Base-by-base conservation (phyloP, 352 stramenopile species). In the Pythium brassicae region DNA sequence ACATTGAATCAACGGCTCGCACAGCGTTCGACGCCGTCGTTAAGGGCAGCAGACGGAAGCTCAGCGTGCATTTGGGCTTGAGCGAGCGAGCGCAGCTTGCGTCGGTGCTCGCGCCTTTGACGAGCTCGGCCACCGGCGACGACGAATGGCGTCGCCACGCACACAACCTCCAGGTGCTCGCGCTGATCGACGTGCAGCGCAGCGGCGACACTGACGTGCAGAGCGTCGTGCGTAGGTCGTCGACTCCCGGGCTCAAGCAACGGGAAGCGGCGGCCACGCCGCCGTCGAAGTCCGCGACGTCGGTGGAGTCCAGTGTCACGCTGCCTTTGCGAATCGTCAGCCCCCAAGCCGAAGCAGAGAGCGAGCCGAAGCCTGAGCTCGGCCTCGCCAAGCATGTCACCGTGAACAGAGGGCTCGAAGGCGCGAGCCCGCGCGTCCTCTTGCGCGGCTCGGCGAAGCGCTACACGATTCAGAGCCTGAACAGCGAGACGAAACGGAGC, bases 61-160 rank as follows among this genome's bases (percentile, higher is more conserved):
- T 62, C 4, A 56, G 48, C 23, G 29, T 27, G 10, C 48, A 48
- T 23, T 48, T 62, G 11, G 56, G 56, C 7, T 32, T 52, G 42
- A 27, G 39, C 3, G 25, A 12, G 6, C 39, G 37, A 39, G 17
- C 34, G n/a, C 15, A 47, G 20, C 25, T 52, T 11, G 55, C 56
- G 14, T 46, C 48, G 2, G 27, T 37, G 22, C 25, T 53, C 7
- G 37, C 39, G 52, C 27, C 55, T 15, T 40, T 25, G 3, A 4
- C 22, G 26, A 19, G 6, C 2, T 7, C 27, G 3, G 17, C 17
- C 10, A 63, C 19, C 6, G 29, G 37, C 51, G 34, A 60, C 23
- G 43, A 47, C 1, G 50, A 54, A n/a, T 60, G 57, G 50, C 26
- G n/a, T 12, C 42, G 43, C 14, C 57, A 64, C n/a, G 34, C 59